These are phyloP conservation scores for Populus tomentosa DNA, from an alignment of 441 rosid genomes.

Conservation along the genomic window DNA sequence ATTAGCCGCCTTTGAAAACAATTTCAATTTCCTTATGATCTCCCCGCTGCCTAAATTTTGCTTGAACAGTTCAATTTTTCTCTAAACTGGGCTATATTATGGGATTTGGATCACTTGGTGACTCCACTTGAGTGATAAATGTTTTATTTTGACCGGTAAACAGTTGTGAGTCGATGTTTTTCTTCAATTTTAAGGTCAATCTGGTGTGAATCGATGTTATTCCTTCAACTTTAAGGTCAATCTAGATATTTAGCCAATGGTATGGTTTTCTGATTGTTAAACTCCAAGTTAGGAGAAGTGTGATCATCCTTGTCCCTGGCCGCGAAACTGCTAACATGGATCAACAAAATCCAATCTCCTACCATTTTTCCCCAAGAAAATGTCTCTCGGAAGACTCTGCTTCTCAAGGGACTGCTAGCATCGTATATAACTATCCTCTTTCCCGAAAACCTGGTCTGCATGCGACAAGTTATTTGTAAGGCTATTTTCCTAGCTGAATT, in stretches of 20 bases:
- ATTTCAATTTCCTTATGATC: background rate
- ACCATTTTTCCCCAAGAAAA: too few species aligned
- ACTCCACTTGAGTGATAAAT: background rate
- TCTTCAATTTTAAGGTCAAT: background rate
- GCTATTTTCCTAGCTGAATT: too few species aligned
- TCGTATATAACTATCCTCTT: background rate
- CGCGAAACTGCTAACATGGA: background rate
- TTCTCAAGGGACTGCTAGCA: background rate
- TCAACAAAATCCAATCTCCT: background rate
- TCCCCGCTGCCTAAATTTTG: background rate
- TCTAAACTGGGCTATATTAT: background rate
- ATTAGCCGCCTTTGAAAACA: slow-evolving; percentile 57
- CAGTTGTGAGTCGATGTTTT: background rate
- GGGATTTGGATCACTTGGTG: background rate
- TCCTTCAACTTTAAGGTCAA: background rate
- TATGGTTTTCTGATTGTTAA: too few species aligned
- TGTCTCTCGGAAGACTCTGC: background rate
- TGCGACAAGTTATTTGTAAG: too few species aligned
- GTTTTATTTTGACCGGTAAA: background rate
- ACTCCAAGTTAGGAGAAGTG: too few species aligned
- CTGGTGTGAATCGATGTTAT: background rate
- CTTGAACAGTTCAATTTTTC: background rate
- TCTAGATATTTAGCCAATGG: background rate
- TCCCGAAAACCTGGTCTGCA: too few species aligned
- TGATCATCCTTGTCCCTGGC: too few species aligned